These are phyloP conservation scores for Grigorovia transvaalensis DNA, from an alignment of 805 yeast species.

Conservation along the genomic window DNA sequence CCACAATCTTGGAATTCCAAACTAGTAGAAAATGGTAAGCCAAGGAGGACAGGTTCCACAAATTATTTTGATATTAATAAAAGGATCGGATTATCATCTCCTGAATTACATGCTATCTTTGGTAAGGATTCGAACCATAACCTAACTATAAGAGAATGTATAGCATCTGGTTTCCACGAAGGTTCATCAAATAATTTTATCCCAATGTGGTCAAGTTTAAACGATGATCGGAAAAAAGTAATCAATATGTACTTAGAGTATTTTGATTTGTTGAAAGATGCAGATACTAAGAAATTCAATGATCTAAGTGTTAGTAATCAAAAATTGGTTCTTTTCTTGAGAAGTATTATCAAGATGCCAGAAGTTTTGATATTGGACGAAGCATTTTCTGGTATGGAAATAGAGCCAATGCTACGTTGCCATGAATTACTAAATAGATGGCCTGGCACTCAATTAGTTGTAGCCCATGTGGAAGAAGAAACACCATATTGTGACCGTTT, in stretches of 20 bases:
- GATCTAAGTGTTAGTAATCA: conserved; percentile 62
- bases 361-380: conserved; percentile 76
- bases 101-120: conserved; percentile 85
- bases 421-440: conserved; percentile 41
- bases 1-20: conserved; percentile 89
- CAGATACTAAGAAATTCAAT: conserved; percentile 34
- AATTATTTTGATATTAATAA: conserved; percentile 72
- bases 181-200: conserved; percentile 42
- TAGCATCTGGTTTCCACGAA: conserved; percentile 65
- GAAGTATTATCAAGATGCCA: conserved; percentile 75
- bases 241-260: conserved; percentile 35
- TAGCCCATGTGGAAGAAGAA: conserved; percentile 75
- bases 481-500: conserved; percentile 57
- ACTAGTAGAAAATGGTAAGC: conserved; percentile 49
- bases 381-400: conserved; percentile 85
- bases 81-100: conserved; percentile 78
- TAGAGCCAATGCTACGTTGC: conserved; percentile 44
- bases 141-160: conserved; percentile 43
- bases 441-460: conserved; percentile 63
- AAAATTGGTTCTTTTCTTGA: conserved; percentile 61
- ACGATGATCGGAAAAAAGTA: conserved; percentile 28
- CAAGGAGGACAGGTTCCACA: conserved; percentile 63
- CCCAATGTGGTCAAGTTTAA: conserved; percentile 35
- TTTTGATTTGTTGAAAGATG: conserved; percentile 34
- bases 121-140: conserved; percentile 35